Conservation (phyloP, 2,329 filamentous ascomycete genomes). For the Didymella exigua region DNA sequence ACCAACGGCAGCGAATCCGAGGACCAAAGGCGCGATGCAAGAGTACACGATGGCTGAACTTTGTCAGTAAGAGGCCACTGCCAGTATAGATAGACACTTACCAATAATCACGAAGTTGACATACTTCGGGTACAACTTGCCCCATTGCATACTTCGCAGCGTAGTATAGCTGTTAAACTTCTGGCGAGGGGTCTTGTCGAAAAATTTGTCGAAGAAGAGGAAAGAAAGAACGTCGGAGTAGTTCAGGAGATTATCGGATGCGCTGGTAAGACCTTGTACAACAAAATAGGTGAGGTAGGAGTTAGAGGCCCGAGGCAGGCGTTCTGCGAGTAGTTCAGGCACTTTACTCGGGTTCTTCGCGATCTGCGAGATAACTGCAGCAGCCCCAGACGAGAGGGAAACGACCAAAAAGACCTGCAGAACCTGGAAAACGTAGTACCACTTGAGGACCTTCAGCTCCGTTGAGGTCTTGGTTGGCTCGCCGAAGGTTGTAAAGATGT, state of each 20-base stretch:
- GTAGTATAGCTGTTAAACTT: constrained; percentile 45
- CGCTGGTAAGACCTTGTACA: constrained; percentile 83
- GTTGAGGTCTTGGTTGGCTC: constrained; percentile 79
- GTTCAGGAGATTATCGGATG: constrained; percentile 75
- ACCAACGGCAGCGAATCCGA: constrained; percentile 80
- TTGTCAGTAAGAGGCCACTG: constrained; percentile 16
- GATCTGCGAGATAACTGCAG: constrained; percentile 69
- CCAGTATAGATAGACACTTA: constrained; percentile 21
- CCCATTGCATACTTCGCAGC: constrained; percentile 47
- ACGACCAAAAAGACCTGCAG: constrained; percentile 90
- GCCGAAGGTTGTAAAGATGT: constrained; percentile 79
- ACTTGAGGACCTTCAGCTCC: constrained; percentile 88
- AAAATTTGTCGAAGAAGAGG: constrained; percentile 72
- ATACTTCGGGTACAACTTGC: constrained; percentile 50
- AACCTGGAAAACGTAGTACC: constrained; percentile 89
- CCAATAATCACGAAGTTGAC: constrained; percentile 50
- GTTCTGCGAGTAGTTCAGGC: constrained; percentile 69
- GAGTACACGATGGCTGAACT: constrained; percentile 77
- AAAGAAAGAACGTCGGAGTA: constrained; percentile 75
- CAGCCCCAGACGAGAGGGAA: constrained; percentile 80
- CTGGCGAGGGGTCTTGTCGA: constrained; percentile 72
- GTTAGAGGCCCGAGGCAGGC: constrained; percentile 84
- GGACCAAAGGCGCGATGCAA: constrained; percentile 81
- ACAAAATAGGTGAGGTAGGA: constrained; percentile 97
- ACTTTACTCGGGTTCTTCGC: constrained; percentile 65